These are phyloP conservation scores for Lichtheimia ornata DNA, from an alignment of 371 early-diverging fungal species.

Conservation along the genomic window DNA sequence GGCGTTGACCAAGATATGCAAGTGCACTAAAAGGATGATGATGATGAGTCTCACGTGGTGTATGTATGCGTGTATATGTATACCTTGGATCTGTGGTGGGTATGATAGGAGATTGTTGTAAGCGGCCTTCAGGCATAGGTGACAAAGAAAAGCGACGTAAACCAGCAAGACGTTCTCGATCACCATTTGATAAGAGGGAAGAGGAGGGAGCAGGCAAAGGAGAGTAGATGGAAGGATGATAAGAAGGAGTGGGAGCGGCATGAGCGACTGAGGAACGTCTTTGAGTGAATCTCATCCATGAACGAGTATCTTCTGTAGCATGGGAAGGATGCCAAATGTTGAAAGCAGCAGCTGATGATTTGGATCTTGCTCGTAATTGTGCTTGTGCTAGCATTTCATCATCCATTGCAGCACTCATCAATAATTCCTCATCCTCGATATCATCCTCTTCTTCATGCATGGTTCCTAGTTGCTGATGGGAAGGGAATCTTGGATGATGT, in stretches of 20 bases:
- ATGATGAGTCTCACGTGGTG: neutral
- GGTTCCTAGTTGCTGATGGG: conserved; percentile 20
- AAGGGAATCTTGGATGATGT: conserved; percentile 1
- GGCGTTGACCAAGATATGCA: conserved; percentile 24
- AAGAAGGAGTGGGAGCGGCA: conserved; percentile 5
- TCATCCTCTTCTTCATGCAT: conserved; percentile 44
- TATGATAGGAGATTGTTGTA: conserved; percentile 2
- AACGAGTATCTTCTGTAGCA: conserved; percentile 18
- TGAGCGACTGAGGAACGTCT: conserved; percentile 16
- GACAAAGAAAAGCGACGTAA: conserved; percentile 38
- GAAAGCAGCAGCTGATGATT: conserved; percentile 42
- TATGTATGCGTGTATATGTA: neutral
- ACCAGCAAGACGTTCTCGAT: conserved; percentile 25
- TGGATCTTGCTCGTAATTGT: conserved; percentile 30
- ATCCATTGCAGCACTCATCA: conserved; percentile 16
- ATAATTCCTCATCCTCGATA: neutral
- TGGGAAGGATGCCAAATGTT: conserved; percentile 38
- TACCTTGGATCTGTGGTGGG: conserved; percentile 13
- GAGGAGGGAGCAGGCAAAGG: conserved; percentile 13
- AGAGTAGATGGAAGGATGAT: conserved; percentile 8
- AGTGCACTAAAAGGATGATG: conserved; percentile 4
- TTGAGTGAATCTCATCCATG: conserved; percentile 9
- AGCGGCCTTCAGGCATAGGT: conserved; percentile 17
- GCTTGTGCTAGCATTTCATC: conserved; percentile 23
- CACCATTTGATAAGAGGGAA: conserved; percentile 19